Conservation (phyloP, 2,329 filamentous ascomycete genomes). For the Didymella pomorum region DNA sequence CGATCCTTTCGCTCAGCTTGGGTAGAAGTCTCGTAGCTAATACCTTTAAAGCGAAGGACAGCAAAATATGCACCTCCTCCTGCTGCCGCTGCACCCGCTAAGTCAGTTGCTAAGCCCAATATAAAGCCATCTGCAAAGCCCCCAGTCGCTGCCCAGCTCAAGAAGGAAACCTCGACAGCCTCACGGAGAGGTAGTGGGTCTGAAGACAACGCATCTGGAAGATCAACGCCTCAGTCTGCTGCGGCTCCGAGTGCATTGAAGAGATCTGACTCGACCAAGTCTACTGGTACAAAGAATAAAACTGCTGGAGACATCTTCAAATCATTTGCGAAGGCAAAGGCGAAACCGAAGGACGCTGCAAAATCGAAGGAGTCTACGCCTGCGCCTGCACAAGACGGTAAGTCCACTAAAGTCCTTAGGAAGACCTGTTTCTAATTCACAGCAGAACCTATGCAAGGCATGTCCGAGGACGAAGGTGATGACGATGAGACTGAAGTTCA, state of each 20-base stretch:
- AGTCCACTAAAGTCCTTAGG: conserved; percentile 12
- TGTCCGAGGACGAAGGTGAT: conserved; percentile 56
- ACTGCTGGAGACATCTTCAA: conserved; percentile 73
- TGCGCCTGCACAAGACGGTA: conserved; percentile 59
- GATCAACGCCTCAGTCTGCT: conserved; percentile 44
- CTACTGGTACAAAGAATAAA: conserved; percentile 65
- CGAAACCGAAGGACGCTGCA: conserved; percentile 60
- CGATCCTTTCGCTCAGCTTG: neutral
- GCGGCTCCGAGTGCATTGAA: conserved; percentile 34
- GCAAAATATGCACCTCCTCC: conserved; percentile 49
- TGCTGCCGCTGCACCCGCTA: conserved; percentile 30
- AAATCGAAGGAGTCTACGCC: conserved; percentile 54
- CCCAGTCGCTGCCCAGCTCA: conserved; percentile 26
- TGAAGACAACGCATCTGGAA: conserved; percentile 48
- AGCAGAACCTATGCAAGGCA: conserved; percentile 61
- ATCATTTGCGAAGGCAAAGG: conserved; percentile 76
- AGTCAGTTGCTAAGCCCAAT: conserved; percentile 23
- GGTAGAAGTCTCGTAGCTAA: conserved; percentile 23
- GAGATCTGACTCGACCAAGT: conserved; percentile 50
- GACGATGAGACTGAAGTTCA: conserved; percentile 42
- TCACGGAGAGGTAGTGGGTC: conserved; percentile 33
- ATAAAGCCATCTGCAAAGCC: conserved; percentile 34
- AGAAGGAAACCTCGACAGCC: conserved; percentile 32
- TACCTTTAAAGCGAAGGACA: conserved; percentile 53
- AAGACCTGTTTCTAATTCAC: conserved; percentile 34